Evolutionary conservation across 441 rosid genomes (phyloP).

Genomic region (Croton laevigatus): DNA sequence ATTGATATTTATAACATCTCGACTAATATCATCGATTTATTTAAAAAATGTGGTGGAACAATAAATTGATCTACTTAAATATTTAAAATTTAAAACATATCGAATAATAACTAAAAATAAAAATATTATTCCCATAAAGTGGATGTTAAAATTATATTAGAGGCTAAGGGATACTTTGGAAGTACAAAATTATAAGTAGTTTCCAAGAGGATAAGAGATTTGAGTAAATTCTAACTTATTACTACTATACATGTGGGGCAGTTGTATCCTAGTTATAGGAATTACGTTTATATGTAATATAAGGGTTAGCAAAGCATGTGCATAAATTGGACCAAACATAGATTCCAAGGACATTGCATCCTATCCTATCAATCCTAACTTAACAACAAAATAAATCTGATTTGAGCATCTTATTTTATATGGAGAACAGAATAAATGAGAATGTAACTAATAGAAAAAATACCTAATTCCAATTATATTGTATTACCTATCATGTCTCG

Average conservation of each 20-base stretch:
- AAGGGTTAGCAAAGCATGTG: not conserved
- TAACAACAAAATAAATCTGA: not conserved
- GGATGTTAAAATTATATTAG: not conserved
- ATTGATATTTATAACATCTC: too few relatives aligned
- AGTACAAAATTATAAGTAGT: slow-evolving; percentile 3
- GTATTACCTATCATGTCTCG: too few relatives aligned
- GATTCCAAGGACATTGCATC: not conserved
- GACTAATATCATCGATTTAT: too few relatives aligned
- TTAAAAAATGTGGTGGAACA: too few relatives aligned
- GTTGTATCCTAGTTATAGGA: not conserved
- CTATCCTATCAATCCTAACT: not conserved
- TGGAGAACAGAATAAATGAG: too few relatives aligned
- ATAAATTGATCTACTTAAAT: too few relatives aligned
- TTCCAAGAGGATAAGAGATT: not conserved
- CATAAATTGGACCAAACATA: not conserved
- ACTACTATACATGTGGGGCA: not conserved
- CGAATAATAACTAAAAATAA: too few relatives aligned
- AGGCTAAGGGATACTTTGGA: not conserved
- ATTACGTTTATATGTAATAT: not conserved
- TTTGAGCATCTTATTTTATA: too few relatives aligned
- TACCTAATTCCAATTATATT: too few relatives aligned
- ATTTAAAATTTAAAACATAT: too few relatives aligned
- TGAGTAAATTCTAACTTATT: not conserved
- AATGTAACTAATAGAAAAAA: too few relatives aligned
- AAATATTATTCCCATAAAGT: too few relatives aligned